A percentile compares a stretch with the other conserved stretches of the same genome.
phyloP scores from a whole-genome alignment of 495 filamentous ascomycete genomes.

The Sporormia fimetaria region DNA sequence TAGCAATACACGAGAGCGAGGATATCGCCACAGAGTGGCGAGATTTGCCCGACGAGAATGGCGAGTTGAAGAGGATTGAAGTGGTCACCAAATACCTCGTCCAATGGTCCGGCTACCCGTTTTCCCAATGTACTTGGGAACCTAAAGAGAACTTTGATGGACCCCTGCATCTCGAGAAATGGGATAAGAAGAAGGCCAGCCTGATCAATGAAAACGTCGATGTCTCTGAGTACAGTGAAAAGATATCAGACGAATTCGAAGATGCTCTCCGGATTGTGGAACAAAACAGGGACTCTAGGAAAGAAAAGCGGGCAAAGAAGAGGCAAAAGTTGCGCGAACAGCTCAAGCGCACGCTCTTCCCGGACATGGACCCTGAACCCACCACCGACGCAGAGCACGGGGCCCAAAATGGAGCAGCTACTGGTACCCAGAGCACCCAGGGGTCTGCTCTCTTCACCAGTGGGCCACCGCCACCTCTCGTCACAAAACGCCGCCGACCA shows the following conservation, averaged over 20 bases:
- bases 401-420: too few species aligned
- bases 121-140: slow-evolving; percentile 20
- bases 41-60: too few species aligned
- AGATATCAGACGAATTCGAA: not conserved
- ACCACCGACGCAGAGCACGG: too few species aligned
- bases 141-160: slow-evolving; percentile 6
- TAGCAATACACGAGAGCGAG: too few species aligned
- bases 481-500: too few species aligned
- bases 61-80: slow-evolving; percentile 3
- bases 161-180: not conserved
- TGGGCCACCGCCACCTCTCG: too few species aligned
- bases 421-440: too few species aligned
- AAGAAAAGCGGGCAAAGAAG: slow-evolving; percentile 13
- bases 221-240: not conserved
- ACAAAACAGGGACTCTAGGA: not conserved
- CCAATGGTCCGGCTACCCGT: slow-evolving; percentile 18
- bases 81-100: slow-evolving; percentile 9
- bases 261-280: not conserved
- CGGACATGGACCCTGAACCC: too few species aligned
- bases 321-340: slow-evolving; percentile 5
- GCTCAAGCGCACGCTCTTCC: too few species aligned
- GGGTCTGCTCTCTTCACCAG: too few species aligned
- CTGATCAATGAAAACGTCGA: not conserved
- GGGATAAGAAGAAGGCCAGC: too few species aligned
- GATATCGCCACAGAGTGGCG: too few species aligned